phyloP scores from a whole-genome alignment of 108 stramenopile genomes.

The Seminavis robusta region DNA sequence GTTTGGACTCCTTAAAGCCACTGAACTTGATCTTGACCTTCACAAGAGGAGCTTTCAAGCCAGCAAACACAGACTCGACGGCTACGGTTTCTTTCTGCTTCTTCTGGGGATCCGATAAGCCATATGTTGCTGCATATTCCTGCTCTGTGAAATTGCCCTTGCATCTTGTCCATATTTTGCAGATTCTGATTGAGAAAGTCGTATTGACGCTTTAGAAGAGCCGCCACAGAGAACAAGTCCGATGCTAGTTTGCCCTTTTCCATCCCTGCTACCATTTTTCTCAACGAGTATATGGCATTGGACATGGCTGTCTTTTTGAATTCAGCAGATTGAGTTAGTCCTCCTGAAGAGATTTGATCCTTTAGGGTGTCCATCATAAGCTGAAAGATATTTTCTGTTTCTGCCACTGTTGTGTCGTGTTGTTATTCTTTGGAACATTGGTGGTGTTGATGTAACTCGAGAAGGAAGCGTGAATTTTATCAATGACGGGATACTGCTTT shows the following conservation, averaged over 20 bases:
- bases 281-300: conserved; percentile 1
- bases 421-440: background rate
- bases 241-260: conserved; percentile 25
- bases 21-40: background rate
- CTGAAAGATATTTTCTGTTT: background rate
- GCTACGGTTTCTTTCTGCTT: background rate
- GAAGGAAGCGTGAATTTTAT: conserved; percentile 25
- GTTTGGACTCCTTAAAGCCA: conserved; percentile 2
- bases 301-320: background rate
- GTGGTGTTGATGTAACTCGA: background rate
- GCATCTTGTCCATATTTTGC: conserved; percentile 57
- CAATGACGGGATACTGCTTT: conserved; percentile 37
- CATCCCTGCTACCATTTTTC: conserved; percentile 9
- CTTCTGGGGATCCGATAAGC: background rate
- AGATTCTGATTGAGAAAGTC: conserved; percentile 41
- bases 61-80: background rate
- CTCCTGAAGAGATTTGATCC: background rate
- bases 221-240: conserved; percentile 35
- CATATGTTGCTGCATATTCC: conserved; percentile 24
- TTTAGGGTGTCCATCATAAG: conserved; percentile 5
- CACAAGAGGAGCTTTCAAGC: background rate
- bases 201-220: conserved; percentile 36
- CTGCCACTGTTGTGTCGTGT: background rate
- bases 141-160: conserved; percentile 28
- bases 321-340: background rate